phyloP scores from a whole-genome alignment of 2,329 filamentous ascomycete species.

The Fusarium brachygibbosum region DNA sequence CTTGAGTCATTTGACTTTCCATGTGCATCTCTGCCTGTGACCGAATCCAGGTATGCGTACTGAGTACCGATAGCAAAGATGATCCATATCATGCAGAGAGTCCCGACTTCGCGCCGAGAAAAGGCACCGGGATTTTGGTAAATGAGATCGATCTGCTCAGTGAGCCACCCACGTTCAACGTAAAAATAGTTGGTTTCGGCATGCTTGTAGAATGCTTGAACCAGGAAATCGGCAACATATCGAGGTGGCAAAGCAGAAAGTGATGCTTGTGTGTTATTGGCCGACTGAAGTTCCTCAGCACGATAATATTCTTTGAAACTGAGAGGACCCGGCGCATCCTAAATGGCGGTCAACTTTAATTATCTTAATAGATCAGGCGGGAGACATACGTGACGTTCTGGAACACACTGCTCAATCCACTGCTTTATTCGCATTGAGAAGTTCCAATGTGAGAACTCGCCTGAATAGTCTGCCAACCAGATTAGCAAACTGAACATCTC shows the following conservation, averaged over 20 bases:
- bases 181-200: slow-evolving; percentile 65
- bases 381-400: slow-evolving; percentile 50
- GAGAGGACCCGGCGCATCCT: slow-evolving; percentile 49
- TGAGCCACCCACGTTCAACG: slow-evolving; percentile 60
- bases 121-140: slow-evolving; percentile 57
- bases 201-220: slow-evolving; percentile 62
- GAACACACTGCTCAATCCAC: slow-evolving; percentile 61
- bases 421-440: slow-evolving; percentile 65
- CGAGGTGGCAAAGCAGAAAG: slow-evolving; percentile 61
- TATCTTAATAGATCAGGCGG: not conserved
- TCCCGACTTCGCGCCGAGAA: slow-evolving; percentile 58
- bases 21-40: slow-evolving; percentile 39
- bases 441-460: slow-evolving; percentile 67
- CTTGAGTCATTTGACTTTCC: slow-evolving; percentile 42
- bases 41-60: slow-evolving; percentile 62
- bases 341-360: slow-evolving; percentile 3
- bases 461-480: slow-evolving; percentile 60
- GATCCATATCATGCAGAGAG: slow-evolving; percentile 61
- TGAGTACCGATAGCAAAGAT: slow-evolving; percentile 65
- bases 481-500: slow-evolving; percentile 8
- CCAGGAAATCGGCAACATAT: slow-evolving; percentile 62
- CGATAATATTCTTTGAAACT: slow-evolving; percentile 60
- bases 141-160: slow-evolving; percentile 56
- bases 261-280: slow-evolving; percentile 55
- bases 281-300: slow-evolving; percentile 61